Base-by-base conservation (phyloP, 2,329 filamentous ascomycete species). In the Tolypocladium endophyticum region DNA sequence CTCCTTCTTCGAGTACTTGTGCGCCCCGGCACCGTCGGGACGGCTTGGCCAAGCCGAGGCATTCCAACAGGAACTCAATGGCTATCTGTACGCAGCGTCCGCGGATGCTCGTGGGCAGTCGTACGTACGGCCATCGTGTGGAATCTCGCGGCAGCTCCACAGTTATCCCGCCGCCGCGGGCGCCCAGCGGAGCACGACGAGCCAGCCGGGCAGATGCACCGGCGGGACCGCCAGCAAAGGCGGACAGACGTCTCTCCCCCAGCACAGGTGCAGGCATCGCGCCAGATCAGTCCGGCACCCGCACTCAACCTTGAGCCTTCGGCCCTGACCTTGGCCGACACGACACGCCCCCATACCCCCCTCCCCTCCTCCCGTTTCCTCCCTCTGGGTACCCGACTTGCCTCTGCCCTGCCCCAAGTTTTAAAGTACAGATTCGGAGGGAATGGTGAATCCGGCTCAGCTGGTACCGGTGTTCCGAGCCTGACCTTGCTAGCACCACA, bases 401-500 rank as follows among this genome's bases (percentile, higher is more conserved):
- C 33, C 54, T 50, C 20, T 50, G 50, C 54, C 43, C 36, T 28
- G 25, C 25, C 35, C 53, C 56, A 56, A 60, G 47, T 56, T 50
- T 55, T 28, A 52, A 33, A 52, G 30, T 23, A 47, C 33, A 23
- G 38, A 56, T 23, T 52, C 30, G 39, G 41, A n/a, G 53, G 25
- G 58, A 54, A 45, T 54, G 57, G 45, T 55, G 60, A 58, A 38
- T n/a, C 60, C 60, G 57, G 60, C 57, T 59, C 56, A 59, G 59
- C 35, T 59, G 55, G 61, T 59, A 56, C 61, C 61, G 61, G 57
- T 30, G 54, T 63, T 63, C 60, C 60, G 56, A 61, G 59, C 59
- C 60, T 62, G 60, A 57, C 63, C 63, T 60, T 61, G 60, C 62
- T 59, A 60, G 61, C 59, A 45, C 59, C 50, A 77, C 25, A 43